Conservation (phyloP, 176 grass and related monocot species). For the Themeda triandra region DNA sequence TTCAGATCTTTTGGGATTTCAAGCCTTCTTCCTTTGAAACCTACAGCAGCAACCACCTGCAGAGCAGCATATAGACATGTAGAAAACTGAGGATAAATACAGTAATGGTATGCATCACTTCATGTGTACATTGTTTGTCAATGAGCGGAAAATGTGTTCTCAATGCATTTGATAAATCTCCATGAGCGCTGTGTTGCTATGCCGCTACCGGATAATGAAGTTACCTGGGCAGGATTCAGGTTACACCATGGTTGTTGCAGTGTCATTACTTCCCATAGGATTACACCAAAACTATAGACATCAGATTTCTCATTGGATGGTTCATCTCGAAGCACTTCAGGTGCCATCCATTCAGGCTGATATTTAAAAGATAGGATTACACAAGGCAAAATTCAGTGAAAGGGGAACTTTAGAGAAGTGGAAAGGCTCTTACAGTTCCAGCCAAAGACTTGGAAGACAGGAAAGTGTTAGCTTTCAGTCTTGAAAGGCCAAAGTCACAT, state of each 20-base stretch:
- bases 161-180: background rate
- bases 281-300: conserved; percentile 90
- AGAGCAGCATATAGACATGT: background rate
- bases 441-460: conserved; percentile 94
- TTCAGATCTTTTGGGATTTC: conserved; percentile 82
- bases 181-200: background rate
- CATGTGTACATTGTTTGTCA: background rate
- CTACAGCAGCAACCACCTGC: conserved; percentile 93
- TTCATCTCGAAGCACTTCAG: conserved; percentile 95
- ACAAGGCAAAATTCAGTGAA: background rate
- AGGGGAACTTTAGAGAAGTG: conserved; percentile 1
- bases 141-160: conserved; percentile 7
- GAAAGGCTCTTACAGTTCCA: conserved; percentile 79
- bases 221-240: conserved; percentile 90
- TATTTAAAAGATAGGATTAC: conserved; percentile 27
- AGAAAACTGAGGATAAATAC: background rate
- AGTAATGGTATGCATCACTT: background rate
- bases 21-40: conserved; percentile 90
- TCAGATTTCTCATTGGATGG: conserved; percentile 99
- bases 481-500: conserved; percentile 96
- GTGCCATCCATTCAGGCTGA: conserved; percentile 99
- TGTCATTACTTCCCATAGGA: conserved; percentile 98
- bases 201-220: background rate
- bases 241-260: conserved; percentile 96
- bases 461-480: conserved; percentile 89